phyloP scores from a whole-genome alignment of 331 rosid species.

The Arachis monticola region DNA sequence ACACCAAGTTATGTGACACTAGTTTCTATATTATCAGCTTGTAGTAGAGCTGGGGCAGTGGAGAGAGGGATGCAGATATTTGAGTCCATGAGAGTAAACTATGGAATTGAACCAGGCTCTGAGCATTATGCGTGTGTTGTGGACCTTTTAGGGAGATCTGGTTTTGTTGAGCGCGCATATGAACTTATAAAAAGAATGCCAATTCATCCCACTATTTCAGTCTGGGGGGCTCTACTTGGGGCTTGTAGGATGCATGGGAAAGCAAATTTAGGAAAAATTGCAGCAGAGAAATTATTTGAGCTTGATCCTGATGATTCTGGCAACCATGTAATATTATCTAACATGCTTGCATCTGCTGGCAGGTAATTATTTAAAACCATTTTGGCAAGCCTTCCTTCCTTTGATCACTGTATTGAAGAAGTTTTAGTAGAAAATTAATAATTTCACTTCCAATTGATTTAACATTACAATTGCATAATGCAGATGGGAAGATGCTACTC shows the following conservation, averaged over 20 bases:
- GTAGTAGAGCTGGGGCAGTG: slow-evolving; percentile 82
- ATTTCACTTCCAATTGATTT: slow-evolving; percentile 3
- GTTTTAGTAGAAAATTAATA: neutral
- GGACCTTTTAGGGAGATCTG: slow-evolving; percentile 75
- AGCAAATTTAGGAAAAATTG: slow-evolving; percentile 74
- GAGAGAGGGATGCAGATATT: slow-evolving; percentile 71
- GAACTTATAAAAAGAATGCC: slow-evolving; percentile 73
- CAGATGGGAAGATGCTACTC: slow-evolving; percentile 97
- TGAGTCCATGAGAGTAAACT: slow-evolving; percentile 60
- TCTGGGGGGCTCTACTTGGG: slow-evolving; percentile 90
- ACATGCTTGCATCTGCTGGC: slow-evolving; percentile 77
- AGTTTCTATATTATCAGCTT: slow-evolving; percentile 74
- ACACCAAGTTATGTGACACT: slow-evolving; percentile 71
- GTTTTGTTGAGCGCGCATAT: slow-evolving; percentile 74
- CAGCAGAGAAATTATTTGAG: slow-evolving; percentile 74
- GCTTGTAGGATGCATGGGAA: slow-evolving; percentile 80
- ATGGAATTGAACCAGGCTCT: slow-evolving; percentile 65
- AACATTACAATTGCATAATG: slow-evolving; percentile 35
- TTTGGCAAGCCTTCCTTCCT: slow-evolving; percentile 11
- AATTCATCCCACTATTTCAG: slow-evolving; percentile 65
- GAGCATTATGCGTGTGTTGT: slow-evolving; percentile 89
- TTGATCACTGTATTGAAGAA: neutral
- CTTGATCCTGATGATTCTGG: slow-evolving; percentile 93
- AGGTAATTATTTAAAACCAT: slow-evolving; percentile 52
- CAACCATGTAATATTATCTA: slow-evolving; percentile 83